Conservation (phyloP, 495 filamentous ascomycete genomes). For the Aspergillus carlsbadensis region DNA sequence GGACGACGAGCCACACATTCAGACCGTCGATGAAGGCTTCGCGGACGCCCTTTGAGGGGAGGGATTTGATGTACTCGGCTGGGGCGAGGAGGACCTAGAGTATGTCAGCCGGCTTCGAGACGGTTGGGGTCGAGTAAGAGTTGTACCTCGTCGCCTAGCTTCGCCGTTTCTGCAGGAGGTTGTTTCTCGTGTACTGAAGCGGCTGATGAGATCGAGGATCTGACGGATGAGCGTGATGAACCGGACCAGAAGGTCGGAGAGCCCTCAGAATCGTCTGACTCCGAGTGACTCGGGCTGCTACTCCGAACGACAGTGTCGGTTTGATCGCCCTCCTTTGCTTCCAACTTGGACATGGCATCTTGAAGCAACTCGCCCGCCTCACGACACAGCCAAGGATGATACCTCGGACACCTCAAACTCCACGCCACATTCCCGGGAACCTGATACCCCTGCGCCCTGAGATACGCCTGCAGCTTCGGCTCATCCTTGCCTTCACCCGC, state of each 20-base stretch:
- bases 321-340: neutral
- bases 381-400: conserved; percentile 20
- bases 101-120: neutral
- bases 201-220: conserved; percentile 11
- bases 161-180: neutral
- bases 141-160: conserved; percentile 7
- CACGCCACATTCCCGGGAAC: conserved; percentile 26
- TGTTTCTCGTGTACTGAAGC: neutral
- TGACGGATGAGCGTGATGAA: neutral
- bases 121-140: neutral
- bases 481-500: conserved; percentile 7
- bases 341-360: neutral
- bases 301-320: neutral
- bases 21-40: conserved; percentile 22
- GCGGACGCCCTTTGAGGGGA: conserved; percentile 26
- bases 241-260: conserved; percentile 8
- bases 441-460: conserved; percentile 18
- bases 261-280: neutral
- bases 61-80: conserved; percentile 16
- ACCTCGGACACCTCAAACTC: conserved; percentile 25
- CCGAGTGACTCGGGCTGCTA: neutral
- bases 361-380: conserved; percentile 10
- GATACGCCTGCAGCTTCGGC: conserved; percentile 12
- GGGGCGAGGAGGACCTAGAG: conserved; percentile 9
- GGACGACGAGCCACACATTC: conserved; percentile 19